Conservation (phyloP, 129 eudicot species). For the Sambucus nigra region DNA sequence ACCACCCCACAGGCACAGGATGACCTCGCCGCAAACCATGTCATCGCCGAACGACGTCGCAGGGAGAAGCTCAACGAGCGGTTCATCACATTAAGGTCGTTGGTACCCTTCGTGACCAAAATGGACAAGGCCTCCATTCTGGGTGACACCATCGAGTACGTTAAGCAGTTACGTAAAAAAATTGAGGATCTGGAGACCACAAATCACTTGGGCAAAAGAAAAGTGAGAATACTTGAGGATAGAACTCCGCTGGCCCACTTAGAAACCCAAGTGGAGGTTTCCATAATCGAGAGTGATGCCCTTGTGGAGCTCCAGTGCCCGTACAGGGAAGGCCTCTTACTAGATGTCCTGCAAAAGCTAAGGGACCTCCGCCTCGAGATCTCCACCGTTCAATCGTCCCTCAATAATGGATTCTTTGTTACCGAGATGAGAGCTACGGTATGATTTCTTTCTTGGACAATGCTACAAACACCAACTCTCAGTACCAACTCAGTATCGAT, state of each 20-base stretch:
- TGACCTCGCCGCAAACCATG: slow-evolving; percentile 59
- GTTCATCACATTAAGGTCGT: slow-evolving; percentile 45
- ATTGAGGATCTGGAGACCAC: slow-evolving; percentile 54
- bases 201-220: slow-evolving; percentile 26
- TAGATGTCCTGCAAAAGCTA: slow-evolving; percentile 64
- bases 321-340: slow-evolving; percentile 51
- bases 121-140: slow-evolving; percentile 91
- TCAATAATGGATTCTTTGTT: slow-evolving; percentile 28
- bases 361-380: slow-evolving; percentile 55
- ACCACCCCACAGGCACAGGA: slow-evolving; percentile 28
- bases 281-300: slow-evolving; percentile 85
- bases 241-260: slow-evolving; percentile 1
- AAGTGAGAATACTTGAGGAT: slow-evolving; percentile 26
- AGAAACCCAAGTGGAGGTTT: slow-evolving; percentile 53
- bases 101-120: slow-evolving; percentile 80
- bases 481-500: too few relatives aligned
- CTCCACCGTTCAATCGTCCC: slow-evolving; percentile 50
- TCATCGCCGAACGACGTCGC: slow-evolving; percentile 74
- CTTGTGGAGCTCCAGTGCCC: slow-evolving; percentile 68
- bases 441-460: background rate
- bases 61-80: slow-evolving; percentile 84
- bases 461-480: too few relatives aligned
- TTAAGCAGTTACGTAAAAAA: slow-evolving; percentile 59
- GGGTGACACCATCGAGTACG: slow-evolving; percentile 82
- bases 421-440: slow-evolving; percentile 93